These are phyloP conservation scores for Trichoderma sp. DNA, from an alignment of 2,329 filamentous ascomycete species.

Conservation along the genomic window DNA sequence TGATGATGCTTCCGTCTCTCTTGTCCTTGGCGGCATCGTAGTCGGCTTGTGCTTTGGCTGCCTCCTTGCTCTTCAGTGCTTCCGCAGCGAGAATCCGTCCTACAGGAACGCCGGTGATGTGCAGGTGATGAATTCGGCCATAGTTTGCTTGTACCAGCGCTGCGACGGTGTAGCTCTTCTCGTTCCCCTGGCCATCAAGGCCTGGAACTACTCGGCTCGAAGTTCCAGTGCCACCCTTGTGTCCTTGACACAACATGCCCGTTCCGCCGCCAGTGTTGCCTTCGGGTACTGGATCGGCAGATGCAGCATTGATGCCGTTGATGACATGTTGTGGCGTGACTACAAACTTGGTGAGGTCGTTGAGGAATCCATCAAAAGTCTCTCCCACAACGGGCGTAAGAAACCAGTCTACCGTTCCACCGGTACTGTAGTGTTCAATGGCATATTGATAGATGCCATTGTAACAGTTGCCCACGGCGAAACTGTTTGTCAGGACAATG, in stretches of 20 bases:
- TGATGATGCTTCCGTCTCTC: constrained; percentile 62
- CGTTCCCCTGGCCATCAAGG: constrained; percentile 31
- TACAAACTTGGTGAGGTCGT: constrained; percentile 54
- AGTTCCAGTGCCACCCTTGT: constrained; percentile 64
- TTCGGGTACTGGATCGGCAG: constrained; percentile 53
- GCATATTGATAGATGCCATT: constrained; percentile 57
- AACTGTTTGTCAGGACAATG: constrained; percentile 59
- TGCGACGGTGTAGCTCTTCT: constrained; percentile 53
- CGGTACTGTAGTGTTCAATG: constrained; percentile 44
- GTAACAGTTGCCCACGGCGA: constrained; percentile 48
- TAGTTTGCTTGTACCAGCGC: constrained; percentile 64
- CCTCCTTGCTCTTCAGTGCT: background rate
- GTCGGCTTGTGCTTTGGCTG: constrained; percentile 39
- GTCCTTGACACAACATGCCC: constrained; percentile 63
- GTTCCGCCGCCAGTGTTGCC: constrained; percentile 64
- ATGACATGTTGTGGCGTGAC: constrained; percentile 55
- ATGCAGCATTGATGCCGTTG: constrained; percentile 52
- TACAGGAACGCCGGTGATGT: constrained; percentile 58
- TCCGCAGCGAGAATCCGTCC: constrained; percentile 49
- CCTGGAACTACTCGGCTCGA: constrained; percentile 49
- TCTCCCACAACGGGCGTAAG: constrained; percentile 58
- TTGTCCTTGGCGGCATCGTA: constrained; percentile 44
- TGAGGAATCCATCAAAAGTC: constrained; percentile 60
- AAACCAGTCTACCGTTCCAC: constrained; percentile 51
- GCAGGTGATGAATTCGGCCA: constrained; percentile 54